Conservation (phyloP, 305 asterid genomes). For the Fraxinus albicans region DNA sequence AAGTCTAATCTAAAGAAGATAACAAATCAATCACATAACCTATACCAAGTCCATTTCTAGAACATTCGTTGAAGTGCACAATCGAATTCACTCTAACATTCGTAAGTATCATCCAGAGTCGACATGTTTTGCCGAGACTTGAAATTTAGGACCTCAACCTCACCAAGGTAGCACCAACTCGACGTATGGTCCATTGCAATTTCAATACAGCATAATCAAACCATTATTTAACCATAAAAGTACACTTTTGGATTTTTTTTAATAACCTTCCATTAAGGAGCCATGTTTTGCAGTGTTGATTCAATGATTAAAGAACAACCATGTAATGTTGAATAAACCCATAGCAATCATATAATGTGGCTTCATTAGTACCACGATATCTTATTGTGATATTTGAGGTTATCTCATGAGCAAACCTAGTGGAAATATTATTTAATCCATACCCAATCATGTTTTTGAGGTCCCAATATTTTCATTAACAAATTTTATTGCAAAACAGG, state of each 20-base stretch:
- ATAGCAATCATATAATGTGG: not conserved
- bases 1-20: not conserved
- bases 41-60: not conserved
- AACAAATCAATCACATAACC: not conserved
- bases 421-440: not conserved
- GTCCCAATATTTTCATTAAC: not conserved
- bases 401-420: not conserved
- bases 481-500: not conserved
- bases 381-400: not conserved
- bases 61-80: not conserved
- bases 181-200: not conserved
- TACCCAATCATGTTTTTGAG: not conserved
- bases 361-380: not conserved
- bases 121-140: not conserved
- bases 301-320: not conserved
- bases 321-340: not conserved
- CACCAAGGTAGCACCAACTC: not conserved
- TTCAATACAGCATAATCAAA: not conserved
- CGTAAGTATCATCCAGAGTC: not conserved
- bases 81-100: not conserved
- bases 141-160: not conserved
- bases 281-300: not conserved
- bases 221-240: not conserved
- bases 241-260: not conserved
- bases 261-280: not conserved